Evolutionary conservation across 2,329 filamentous ascomycete species (phyloP).

Genomic region (Eutypella sp.): DNA sequence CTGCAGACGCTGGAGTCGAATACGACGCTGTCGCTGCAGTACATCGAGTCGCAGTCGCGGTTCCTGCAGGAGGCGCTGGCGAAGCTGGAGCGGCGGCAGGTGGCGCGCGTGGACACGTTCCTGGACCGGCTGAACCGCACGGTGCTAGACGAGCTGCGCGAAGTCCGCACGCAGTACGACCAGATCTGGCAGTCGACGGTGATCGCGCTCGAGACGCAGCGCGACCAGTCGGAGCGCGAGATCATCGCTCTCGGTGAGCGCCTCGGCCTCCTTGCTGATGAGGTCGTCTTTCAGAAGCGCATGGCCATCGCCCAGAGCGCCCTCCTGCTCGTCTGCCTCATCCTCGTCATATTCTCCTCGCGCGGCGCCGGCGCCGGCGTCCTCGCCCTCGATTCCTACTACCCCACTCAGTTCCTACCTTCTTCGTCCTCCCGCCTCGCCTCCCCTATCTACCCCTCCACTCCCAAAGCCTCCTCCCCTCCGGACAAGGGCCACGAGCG

Average conservation of each 20-base stretch:
- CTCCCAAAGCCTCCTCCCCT: slow-evolving; percentile 19
- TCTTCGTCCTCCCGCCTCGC: slow-evolving; percentile 15
- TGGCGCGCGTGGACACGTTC: slow-evolving; percentile 77
- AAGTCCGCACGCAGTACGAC: slow-evolving; percentile 81
- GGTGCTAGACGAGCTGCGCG: slow-evolving; percentile 73
- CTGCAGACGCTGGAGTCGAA: slow-evolving; percentile 88
- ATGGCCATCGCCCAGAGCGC: slow-evolving; percentile 92
- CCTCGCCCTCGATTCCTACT: slow-evolving; percentile 24
- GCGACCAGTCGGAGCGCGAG: slow-evolving; percentile 77
- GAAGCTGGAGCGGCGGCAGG: slow-evolving; percentile 81
- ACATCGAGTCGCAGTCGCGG: slow-evolving; percentile 93
- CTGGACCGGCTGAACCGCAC: slow-evolving; percentile 82
- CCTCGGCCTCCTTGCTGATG: slow-evolving; percentile 86
- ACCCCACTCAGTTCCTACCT: slow-evolving; percentile 23
- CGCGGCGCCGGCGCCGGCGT: slow-evolving; percentile 34
- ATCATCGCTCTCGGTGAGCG: slow-evolving; percentile 75
- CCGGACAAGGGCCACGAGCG: no score
- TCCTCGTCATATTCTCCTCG: slow-evolving; percentile 74
- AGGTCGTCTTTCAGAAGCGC: slow-evolving; percentile 79
- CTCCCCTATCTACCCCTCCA: slow-evolving; percentile 23
- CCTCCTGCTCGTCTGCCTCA: slow-evolving; percentile 78
- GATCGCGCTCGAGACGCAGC: slow-evolving; percentile 82
- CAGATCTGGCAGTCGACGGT: slow-evolving; percentile 96
- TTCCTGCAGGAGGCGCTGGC: slow-evolving; percentile 83
- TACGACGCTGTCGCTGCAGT: slow-evolving; percentile 85